Percentiles rank a stretch among this genome's conserved stretches.
Conservation (phyloP, 257 asterid species). For the Lithospermum erythrorhizon region DNA sequence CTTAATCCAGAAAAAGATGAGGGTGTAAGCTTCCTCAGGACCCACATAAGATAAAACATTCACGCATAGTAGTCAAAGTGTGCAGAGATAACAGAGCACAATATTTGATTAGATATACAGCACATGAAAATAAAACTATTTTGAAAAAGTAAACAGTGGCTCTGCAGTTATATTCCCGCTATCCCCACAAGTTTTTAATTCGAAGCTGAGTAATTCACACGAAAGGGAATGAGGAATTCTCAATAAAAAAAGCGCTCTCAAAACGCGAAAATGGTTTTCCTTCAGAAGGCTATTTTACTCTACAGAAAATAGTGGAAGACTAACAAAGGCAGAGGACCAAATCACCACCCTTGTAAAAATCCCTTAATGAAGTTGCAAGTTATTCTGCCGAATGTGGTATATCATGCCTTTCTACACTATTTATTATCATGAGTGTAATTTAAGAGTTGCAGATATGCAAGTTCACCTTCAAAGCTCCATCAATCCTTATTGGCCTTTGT, state of each 20-base stretch:
- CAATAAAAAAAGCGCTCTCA: no score
- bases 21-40: not conserved
- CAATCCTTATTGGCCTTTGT: not conserved
- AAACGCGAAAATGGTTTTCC: no score
- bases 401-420: not conserved
- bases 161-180: no score
- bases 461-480: conserved; percentile 1
- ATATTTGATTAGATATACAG: not conserved
- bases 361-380: not conserved
- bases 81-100: not conserved
- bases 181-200: no score
- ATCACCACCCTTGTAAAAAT: not conserved
- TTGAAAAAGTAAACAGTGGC: not conserved
- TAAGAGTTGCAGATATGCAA: not conserved
- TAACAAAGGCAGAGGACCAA: not conserved
- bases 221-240: no score
- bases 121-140: not conserved
- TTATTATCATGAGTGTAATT: not conserved
- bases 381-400: not conserved
- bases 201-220: no score
- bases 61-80: not conserved
- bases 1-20: not conserved
- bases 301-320: not conserved
- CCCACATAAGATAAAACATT: not conserved
- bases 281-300: not conserved